These are phyloP conservation scores for Fusarium gaditjirri DNA, from an alignment of 2,329 filamentous ascomycete species.

Conservation along the genomic window DNA sequence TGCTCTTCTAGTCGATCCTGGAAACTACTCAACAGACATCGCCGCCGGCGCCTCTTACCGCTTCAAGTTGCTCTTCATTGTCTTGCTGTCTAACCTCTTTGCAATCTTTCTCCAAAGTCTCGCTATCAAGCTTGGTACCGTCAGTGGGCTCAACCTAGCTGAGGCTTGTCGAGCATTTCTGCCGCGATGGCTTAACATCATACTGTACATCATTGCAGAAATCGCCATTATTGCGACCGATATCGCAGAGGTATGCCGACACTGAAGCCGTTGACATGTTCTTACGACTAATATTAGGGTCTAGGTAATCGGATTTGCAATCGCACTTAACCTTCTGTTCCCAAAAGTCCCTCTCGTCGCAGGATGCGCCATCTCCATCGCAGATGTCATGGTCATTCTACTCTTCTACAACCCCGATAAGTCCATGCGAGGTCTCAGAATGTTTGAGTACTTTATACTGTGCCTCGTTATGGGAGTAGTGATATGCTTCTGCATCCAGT, in stretches of 20 bases:
- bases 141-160: conserved; percentile 74
- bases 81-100: conserved; percentile 60
- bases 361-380: conserved; percentile 74
- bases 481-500: conserved; percentile 76
- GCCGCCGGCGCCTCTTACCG: conserved; percentile 3
- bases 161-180: conserved; percentile 73
- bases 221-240: conserved; percentile 77
- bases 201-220: conserved; percentile 72
- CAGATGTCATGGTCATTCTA: conserved; percentile 74
- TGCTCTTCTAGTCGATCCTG: neutral
- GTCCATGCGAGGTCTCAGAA: conserved; percentile 66
- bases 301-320: conserved; percentile 75
- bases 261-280: neutral
- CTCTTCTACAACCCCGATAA: conserved; percentile 72
- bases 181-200: conserved; percentile 71
- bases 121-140: conserved; percentile 74
- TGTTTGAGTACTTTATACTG: conserved; percentile 72
- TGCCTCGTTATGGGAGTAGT: conserved; percentile 74
- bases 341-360: conserved; percentile 72
- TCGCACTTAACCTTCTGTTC: conserved; percentile 73
- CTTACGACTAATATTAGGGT: neutral
- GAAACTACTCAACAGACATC: conserved; percentile 12
- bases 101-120: conserved; percentile 77
- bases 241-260: conserved; percentile 64
- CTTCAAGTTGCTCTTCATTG: conserved; percentile 7